Evolutionary conservation across 805 yeast species (phyloP), one percentile per base, ranked within the genome.

Genomic region (Candida incommunis): DNA sequence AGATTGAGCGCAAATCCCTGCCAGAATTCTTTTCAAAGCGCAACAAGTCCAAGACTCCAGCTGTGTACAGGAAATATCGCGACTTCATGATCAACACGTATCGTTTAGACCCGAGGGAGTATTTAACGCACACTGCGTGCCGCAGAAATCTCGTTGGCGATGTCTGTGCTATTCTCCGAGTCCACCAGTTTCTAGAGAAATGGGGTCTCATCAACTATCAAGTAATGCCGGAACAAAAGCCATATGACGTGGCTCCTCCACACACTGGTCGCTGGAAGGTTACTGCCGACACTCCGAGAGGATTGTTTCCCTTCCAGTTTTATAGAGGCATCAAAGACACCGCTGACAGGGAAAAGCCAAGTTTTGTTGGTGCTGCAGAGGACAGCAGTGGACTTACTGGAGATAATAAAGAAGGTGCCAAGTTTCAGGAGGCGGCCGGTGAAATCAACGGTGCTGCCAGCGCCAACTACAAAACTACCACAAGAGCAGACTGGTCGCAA

Each of bases 171-270:
- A 73, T 88, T 48, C 74, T 87, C 70, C 75, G 95, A 50, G 77
- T 88, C 5, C 95, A 85, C 57, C 72, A 79, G 44, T 87, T 88
- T 58, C 66, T 88, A 47, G 84, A 78, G 53, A 82, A 82, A 60
- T 88, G 96, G 96, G 96, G 96, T 0, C 68, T 88, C 43, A 84
- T 88, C 44, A 88, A 88, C 62, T 88, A 88, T 61, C 96, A 88
- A 62, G 94, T 88, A 2, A 83, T 81, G 58, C 84, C 88, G 1
- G 82, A 76, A 50, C 69, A 78, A 45, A 74, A 79, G 50, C 92
- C 94, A 4, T 44, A 54, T 5, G 52, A 76, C 43, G 70, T 80
- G 16, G 83, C 78, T 46, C 82, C 85, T 41, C 88, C 87, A 21
- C 76, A 71, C 53, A 76, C 86, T 2, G 87, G 86, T 7, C 84